phyloP scores from a whole-genome alignment of 2,329 filamentous ascomycete species.

The Orbilia javanica region DNA sequence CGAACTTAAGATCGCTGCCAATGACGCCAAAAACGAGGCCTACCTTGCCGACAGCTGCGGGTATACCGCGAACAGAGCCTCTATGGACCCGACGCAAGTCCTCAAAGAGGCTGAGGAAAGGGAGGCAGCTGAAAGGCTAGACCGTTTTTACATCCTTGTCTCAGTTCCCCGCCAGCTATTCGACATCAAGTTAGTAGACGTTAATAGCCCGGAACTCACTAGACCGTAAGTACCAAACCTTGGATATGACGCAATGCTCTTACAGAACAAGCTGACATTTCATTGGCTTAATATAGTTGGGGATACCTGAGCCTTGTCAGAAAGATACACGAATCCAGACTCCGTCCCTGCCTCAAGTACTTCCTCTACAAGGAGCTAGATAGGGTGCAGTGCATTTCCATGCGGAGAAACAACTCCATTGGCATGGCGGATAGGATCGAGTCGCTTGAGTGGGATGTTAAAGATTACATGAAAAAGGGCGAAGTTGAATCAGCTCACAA shows the following conservation, averaged over 20 bases:
- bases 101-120: not conserved
- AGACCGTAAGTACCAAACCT: slow-evolving; percentile 8
- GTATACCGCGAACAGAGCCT: too few relatives aligned
- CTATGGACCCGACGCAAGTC: not conserved
- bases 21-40: not conserved
- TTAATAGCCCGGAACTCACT: not conserved
- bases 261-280: not conserved
- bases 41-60: not conserved
- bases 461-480: slow-evolving; percentile 8
- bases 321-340: not conserved
- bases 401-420: not conserved
- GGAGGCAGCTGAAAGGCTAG: not conserved
- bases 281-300: not conserved
- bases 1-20: not conserved
- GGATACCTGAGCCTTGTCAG: not conserved
- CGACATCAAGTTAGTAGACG: not conserved
- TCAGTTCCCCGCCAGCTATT: not conserved
- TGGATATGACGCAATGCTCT: not conserved
- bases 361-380: slow-evolving; percentile 12
- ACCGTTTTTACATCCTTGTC: not conserved
- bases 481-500: not conserved
- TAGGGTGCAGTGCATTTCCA: not conserved
- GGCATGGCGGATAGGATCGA: slow-evolving; percentile 39
- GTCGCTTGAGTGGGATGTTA: slow-evolving; percentile 40
- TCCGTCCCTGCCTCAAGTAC: not conserved